phyloP scores from a whole-genome alignment of 2,329 filamentous ascomycete genomes.

The Cordyceps javanica region DNA sequence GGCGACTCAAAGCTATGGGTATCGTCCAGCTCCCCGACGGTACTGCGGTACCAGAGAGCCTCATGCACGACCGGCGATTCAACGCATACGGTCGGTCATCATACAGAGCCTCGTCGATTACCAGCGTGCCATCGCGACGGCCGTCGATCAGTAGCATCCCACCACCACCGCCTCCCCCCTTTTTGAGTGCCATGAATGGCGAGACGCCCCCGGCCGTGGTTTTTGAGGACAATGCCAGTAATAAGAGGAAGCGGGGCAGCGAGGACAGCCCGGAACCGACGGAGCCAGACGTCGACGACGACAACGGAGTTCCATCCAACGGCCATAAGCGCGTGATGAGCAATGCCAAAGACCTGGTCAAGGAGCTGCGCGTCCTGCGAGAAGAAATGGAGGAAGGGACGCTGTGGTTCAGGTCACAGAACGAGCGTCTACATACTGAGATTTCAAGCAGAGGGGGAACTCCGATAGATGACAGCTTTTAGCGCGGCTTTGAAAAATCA shows the following conservation, averaged over 20 bases:
- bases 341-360: conserved; percentile 33
- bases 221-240: conserved; percentile 18
- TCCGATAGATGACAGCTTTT: conserved; percentile 29
- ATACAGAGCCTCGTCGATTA: not conserved
- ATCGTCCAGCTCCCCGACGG: conserved; percentile 48
- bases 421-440: conserved; percentile 34
- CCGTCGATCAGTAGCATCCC: conserved; percentile 6
- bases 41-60: conserved; percentile 45
- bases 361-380: conserved; percentile 35
- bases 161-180: not conserved
- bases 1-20: conserved; percentile 44
- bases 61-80: conserved; percentile 40
- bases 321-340: conserved; percentile 36
- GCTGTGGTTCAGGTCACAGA: conserved; percentile 42
- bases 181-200: not conserved
- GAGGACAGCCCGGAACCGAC: conserved; percentile 21
- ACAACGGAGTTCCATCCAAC: conserved; percentile 16
- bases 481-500: not conserved
- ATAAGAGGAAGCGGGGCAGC: conserved; percentile 28
- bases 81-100: not conserved
- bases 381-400: conserved; percentile 41
- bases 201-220: conserved; percentile 5
- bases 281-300: conserved; percentile 7
- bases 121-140: not conserved
- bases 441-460: conserved; percentile 27